A percentile compares a stretch with the other conserved stretches of the same genome.
Evolutionary conservation across 257 asterid genomes (phyloP).

Genomic region (Pogostemon cablin): DNA sequence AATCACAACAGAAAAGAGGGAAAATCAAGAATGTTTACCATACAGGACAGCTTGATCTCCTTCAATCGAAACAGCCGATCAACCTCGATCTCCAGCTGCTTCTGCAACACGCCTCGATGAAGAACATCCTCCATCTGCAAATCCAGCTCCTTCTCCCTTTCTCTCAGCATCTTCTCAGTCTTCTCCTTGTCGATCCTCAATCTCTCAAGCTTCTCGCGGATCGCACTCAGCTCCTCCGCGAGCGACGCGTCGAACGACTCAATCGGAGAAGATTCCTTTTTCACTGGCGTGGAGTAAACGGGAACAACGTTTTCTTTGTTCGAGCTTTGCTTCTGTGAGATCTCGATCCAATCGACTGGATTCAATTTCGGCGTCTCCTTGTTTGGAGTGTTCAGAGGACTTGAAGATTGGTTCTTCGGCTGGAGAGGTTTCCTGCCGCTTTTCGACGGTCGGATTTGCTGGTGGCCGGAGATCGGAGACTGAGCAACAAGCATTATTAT

Average conservation of each 20-base stretch:
- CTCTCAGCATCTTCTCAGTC: slow-evolving; percentile 59
- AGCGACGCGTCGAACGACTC: slow-evolving; percentile 62
- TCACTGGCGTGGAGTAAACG: slow-evolving; percentile 32
- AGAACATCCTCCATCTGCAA: slow-evolving; percentile 53
- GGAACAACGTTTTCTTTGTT: slow-evolving; percentile 67
- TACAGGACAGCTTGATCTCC: slow-evolving; percentile 60
- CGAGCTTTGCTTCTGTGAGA: slow-evolving; percentile 18
- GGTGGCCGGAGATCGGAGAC: slow-evolving; percentile 39
- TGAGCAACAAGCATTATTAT: slow-evolving; percentile 32
- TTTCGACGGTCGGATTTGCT: slow-evolving; percentile 25
- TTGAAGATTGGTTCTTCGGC: slow-evolving; percentile 46
- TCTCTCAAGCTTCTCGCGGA: slow-evolving; percentile 65
- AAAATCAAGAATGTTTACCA: slow-evolving; percentile 34
- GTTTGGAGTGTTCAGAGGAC: background rate
- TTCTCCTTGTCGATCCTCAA: slow-evolving; percentile 59
- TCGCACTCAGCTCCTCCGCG: slow-evolving; percentile 80
- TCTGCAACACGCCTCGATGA: slow-evolving; percentile 61
- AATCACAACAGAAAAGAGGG: background rate
- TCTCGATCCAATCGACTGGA: slow-evolving; percentile 11
- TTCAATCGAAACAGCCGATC: slow-evolving; percentile 73
- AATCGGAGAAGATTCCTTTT: slow-evolving; percentile 17
- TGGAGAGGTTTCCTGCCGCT: slow-evolving; percentile 57
- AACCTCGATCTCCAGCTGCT: slow-evolving; percentile 70
- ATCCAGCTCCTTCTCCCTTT: slow-evolving; percentile 49
- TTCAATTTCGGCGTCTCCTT: slow-evolving; percentile 9